These are phyloP conservation scores for Lolium multiflorum DNA, from an alignment of 176 grass and related monocot species.

Conservation along the genomic window DNA sequence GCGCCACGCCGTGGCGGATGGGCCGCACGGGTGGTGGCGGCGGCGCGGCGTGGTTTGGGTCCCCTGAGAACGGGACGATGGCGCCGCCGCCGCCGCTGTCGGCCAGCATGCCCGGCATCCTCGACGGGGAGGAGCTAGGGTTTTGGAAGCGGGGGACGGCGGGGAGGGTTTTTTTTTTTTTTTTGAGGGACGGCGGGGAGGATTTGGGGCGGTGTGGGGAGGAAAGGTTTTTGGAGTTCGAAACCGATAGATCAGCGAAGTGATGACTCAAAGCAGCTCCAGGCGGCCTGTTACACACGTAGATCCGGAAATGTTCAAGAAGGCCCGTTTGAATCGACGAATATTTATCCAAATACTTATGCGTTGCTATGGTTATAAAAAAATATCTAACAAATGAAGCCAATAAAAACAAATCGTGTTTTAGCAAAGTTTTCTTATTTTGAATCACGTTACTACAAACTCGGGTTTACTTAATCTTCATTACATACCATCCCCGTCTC, in stretches of 20 bases:
- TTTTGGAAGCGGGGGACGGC: slow-evolving; percentile 43
- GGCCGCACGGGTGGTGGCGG: slow-evolving; percentile 50
- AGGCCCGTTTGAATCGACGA: too few relatives aligned
- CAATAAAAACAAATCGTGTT: too few relatives aligned
- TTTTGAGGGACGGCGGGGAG: background rate
- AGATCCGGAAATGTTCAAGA: background rate
- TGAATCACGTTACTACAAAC: too few relatives aligned
- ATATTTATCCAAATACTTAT: too few relatives aligned
- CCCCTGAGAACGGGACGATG: slow-evolving; percentile 69
- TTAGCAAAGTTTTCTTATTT: too few relatives aligned
- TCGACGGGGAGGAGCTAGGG: slow-evolving; percentile 47
- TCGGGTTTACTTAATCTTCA: too few relatives aligned
- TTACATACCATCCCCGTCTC: too few relatives aligned
- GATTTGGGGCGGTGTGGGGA: slow-evolving; percentile 1
- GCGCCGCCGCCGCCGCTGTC: slow-evolving; percentile 55
- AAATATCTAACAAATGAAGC: too few relatives aligned
- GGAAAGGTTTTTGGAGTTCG: slow-evolving; percentile 24
- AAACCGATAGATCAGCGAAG: background rate
- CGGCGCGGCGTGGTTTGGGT: slow-evolving; percentile 28
- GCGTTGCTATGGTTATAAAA: too few relatives aligned
- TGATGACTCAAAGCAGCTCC: background rate
- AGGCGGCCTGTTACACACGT: background rate
- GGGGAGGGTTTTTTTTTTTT: background rate
- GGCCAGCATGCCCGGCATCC: slow-evolving; percentile 76
- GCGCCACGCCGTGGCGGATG: slow-evolving; percentile 67